Percentiles rank a stretch among this genome's conserved stretches.
Conservation (phyloP, 768 basidiomycete genomes). For the Boletus rubropictus region DNA sequence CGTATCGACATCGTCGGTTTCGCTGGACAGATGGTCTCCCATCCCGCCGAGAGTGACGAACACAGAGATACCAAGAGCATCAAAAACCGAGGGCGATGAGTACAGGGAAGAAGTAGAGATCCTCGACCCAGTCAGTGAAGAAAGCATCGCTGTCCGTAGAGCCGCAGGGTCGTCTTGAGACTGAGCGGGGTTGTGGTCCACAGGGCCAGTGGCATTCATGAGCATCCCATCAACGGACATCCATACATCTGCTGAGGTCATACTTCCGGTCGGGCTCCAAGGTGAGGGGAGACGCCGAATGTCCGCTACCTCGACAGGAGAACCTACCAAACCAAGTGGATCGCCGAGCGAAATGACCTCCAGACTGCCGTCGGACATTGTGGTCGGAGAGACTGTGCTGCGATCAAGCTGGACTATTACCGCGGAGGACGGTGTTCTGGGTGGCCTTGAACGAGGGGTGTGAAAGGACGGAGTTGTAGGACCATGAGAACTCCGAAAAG, state of each 20-base stretch:
- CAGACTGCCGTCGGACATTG: constrained; percentile 21
- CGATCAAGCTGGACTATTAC: constrained; percentile 20
- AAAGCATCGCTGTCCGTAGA: neutral
- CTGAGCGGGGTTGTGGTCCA: neutral
- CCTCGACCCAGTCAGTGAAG: neutral
- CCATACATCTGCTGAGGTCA: constrained; percentile 16
- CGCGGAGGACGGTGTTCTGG: constrained; percentile 11
- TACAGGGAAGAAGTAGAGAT: constrained; percentile 5
- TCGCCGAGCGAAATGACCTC: constrained; percentile 21
- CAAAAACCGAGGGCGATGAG: constrained; percentile 14
- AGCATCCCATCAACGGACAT: constrained; percentile 21
- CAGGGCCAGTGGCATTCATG: constrained; percentile 13
- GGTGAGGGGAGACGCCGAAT: constrained; percentile 23
- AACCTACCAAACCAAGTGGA: constrained; percentile 5
- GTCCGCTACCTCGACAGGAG: constrained; percentile 4
- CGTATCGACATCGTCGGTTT: neutral
- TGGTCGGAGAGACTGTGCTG: constrained; percentile 19
- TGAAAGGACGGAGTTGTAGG: constrained; percentile 1
- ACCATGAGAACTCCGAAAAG: neutral
- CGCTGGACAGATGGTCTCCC: neutral
- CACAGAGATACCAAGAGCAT: constrained; percentile 16
- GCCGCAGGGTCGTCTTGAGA: neutral
- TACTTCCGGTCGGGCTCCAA: constrained; percentile 24
- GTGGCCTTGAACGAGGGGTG: constrained; percentile 7
- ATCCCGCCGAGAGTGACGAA: constrained; percentile 10